Base-by-base conservation (phyloP, 2,329 filamentous ascomycete species). In the Penicillium sp. region DNA sequence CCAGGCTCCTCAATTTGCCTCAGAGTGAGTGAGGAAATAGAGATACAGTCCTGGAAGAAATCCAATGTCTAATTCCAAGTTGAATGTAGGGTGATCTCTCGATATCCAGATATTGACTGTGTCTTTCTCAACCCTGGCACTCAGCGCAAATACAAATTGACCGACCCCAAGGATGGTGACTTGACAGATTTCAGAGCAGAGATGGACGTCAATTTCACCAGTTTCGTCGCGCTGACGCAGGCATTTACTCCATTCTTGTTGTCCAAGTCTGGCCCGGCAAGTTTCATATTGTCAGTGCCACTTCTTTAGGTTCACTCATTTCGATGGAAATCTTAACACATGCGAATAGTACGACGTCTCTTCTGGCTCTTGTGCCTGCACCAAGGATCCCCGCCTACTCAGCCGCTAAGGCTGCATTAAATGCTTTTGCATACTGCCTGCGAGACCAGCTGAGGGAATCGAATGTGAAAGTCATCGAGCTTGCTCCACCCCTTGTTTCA, bases 311-410 rank as follows among this genome's bases (percentile, higher is more conserved):
- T 11, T 9, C 8, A 11, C n/a, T 3, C 2, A n/a, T 26, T 13
- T 16, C 23, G 4, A 27, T 11, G 14, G 11, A 35, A 8, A 13
- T 27, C 10, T 11, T 47, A 13, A 47, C 13, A 2, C n/a, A 3
- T 27, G 18, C 27, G 18, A 5, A 42, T 52, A 73, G 75, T 52
- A 77, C 74, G 1, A 65, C 68, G 10, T 78, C 76, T 0, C 74
- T 74, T 43, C 71, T 84, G 2, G 74, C 75, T 8, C 66, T 82
- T 9, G 70, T 83, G 10, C 81, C 80, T 0, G 69, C 76, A 1
- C 65, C 72, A n/a, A 66, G 70, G 0, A 74, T 78, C 60, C 74
- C 76, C 1, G 80, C 78, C 34, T 84, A 84, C 70, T 81, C 76
- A 48, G 79, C 79, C 2, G 77, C 77, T 10, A 51, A 51, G 27